A percentile compares a stretch with the other conserved stretches of the same genome.
These are phyloP conservation scores for Cladorrhinum samala DNA, from an alignment of 495 filamentous ascomycete genomes.

Conservation along the genomic window DNA sequence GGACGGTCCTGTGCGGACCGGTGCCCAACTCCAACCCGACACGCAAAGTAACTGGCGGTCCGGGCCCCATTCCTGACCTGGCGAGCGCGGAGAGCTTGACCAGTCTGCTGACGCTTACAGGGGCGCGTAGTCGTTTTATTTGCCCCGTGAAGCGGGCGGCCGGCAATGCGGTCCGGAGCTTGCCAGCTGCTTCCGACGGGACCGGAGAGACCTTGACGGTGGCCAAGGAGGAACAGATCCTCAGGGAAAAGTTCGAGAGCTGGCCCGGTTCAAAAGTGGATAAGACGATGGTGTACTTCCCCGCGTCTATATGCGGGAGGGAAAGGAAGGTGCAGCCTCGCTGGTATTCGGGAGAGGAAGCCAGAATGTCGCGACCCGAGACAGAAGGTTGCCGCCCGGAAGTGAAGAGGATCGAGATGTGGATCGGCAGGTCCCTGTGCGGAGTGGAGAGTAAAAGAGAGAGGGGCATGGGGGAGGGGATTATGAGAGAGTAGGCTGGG, in stretches of 20 bases:
- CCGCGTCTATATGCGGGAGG: slow-evolving; percentile 48
- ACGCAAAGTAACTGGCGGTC: slow-evolving; percentile 52
- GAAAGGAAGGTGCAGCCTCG: slow-evolving; percentile 68
- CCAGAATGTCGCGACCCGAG: slow-evolving; percentile 68
- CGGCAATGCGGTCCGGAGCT: slow-evolving; percentile 48
- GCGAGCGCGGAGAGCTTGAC: slow-evolving; percentile 53
- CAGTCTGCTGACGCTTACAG: slow-evolving; percentile 46
- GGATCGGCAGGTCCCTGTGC: slow-evolving; percentile 57
- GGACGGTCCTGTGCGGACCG: slow-evolving; percentile 52
- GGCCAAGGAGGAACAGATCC: slow-evolving; percentile 52
- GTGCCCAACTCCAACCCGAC: slow-evolving; percentile 60
- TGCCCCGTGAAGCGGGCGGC: slow-evolving; percentile 43
- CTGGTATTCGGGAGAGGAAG: slow-evolving; percentile 76
- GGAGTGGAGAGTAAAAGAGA: slow-evolving; percentile 65
- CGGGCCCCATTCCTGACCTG: too few relatives aligned
- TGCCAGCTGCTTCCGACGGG: slow-evolving; percentile 61
- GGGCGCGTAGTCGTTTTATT: slow-evolving; percentile 46
- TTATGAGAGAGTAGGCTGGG: slow-evolving; percentile 69
- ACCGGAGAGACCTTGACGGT: slow-evolving; percentile 50
- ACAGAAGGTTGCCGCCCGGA: slow-evolving; percentile 55
- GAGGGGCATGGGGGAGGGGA: slow-evolving; percentile 52
- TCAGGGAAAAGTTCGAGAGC: slow-evolving; percentile 66
- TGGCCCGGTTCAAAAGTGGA: slow-evolving; percentile 82
- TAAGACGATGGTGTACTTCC: slow-evolving; percentile 78
- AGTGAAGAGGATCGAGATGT: slow-evolving; percentile 77